Conservation (phyloP, 371 early-diverging fungal genomes). For the Rhizopus microsporus region DNA sequence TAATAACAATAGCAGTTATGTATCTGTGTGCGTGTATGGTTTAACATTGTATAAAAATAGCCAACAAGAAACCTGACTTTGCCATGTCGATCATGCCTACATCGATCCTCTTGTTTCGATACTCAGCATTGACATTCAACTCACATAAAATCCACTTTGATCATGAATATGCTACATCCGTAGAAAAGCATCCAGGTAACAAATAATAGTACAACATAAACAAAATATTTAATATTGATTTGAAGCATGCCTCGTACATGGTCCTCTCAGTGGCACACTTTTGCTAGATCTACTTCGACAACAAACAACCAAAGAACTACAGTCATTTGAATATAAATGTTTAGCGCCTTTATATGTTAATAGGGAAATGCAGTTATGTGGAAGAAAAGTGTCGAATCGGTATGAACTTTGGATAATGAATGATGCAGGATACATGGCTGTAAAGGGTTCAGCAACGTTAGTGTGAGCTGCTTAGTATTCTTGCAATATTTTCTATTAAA, state of each 20-base stretch:
- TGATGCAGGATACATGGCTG: constrained; percentile 65
- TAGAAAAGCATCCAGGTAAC: constrained; percentile 73
- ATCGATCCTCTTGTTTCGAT: constrained; percentile 83
- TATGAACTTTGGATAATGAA: constrained; percentile 77
- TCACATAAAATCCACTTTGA: constrained; percentile 85
- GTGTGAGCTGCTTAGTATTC: constrained; percentile 2
- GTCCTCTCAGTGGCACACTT: constrained; percentile 78
- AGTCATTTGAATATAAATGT: constrained; percentile 71
- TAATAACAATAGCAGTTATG: not conserved
- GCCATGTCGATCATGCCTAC: constrained; percentile 48
- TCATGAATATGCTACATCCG: constrained; percentile 57
- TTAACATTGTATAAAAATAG: constrained; percentile 19
- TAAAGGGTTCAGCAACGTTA: constrained; percentile 62
- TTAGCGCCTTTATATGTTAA: constrained; percentile 67
- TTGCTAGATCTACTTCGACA: constrained; percentile 60
- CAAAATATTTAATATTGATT: not conserved
- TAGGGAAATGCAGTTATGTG: constrained; percentile 53
- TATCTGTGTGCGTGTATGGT: not conserved
- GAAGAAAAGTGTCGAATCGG: constrained; percentile 28
- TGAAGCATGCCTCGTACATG: constrained; percentile 77
- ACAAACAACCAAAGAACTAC: constrained; percentile 28
- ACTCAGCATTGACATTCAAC: constrained; percentile 83
- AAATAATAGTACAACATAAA: constrained; percentile 3
- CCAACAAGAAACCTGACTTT: constrained; percentile 59
- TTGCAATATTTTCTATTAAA: constrained; percentile 15